Base-by-base conservation (phyloP, 1,139 yeast species). In the Groenewaldozyma sp. region DNA sequence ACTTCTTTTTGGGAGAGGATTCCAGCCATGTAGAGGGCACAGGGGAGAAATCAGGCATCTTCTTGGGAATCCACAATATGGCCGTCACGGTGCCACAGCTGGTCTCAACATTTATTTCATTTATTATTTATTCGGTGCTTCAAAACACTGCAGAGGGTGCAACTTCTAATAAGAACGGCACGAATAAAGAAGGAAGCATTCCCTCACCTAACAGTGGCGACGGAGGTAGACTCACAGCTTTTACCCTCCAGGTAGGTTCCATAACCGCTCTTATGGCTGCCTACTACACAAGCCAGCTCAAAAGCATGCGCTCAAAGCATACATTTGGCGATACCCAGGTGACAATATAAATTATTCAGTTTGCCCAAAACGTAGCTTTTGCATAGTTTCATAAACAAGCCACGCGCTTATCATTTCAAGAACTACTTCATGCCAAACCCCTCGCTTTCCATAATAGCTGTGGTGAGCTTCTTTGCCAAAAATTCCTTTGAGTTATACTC, bases 381-480 rank as follows among this genome's bases (percentile, higher is more conserved):
- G n/a, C n/a, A n/a, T n/a, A 9, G 13, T 9, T n/a, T 14, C n/a
- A 9, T 13, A 10, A 9, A 13, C n/a, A 10, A 10, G 34, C 21
- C 6, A 10, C n/a, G 9, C 31, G 4, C 14, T 28, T 13, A 7
- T 3, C 28, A 34, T 13, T 19, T 5, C n/a, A n/a, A n/a, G n/a
- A n/a, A n/a, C 44, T 59, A 82, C 54, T 73, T 77, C 20, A 88
- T 68, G 0, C 91, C 95, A 65, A 87, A 91, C 1, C 95, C 96
- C 44, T 84, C 79, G 45, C 91, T 78, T 55, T 82, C 94, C 38
- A 71, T 63, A 24, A 91, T 72, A 0, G 96, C 95, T 47, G 68
- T 55, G 14, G 64, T 57, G 43, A 91, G 59, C 60, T 83, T 87
- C 2, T 57, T 47, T 35, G 64, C 58, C 45, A 88, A 62, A 49